Conservation (phyloP, 2,329 filamentous ascomycete genomes). For the Endothia cerciana region DNA sequence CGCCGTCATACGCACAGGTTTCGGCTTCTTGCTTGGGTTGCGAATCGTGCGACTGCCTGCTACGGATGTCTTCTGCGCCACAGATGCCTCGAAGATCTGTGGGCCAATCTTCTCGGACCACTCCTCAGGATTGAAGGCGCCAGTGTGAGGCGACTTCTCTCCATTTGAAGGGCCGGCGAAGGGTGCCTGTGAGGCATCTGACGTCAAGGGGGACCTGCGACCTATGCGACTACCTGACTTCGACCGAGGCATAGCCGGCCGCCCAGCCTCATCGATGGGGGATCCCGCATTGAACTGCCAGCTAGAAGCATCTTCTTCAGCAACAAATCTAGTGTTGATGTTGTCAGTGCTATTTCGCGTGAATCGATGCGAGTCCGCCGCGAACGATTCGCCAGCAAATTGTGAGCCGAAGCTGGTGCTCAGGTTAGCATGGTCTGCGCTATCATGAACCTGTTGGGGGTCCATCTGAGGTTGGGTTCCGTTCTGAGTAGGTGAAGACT, state of each 20-base stretch:
- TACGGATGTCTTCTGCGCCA: constrained; percentile 42
- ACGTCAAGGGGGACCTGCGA: constrained; percentile 46
- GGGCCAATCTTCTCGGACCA: constrained; percentile 60
- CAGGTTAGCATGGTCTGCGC: constrained; percentile 31
- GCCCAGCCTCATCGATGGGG: constrained; percentile 34
- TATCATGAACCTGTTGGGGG: constrained; percentile 39
- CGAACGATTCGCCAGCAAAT: constrained; percentile 48
- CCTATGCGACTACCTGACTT: constrained; percentile 46
- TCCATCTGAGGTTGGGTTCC: constrained; percentile 28
- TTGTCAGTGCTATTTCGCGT: constrained; percentile 58
- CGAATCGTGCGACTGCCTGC: constrained; percentile 51
- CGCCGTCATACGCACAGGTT: constrained; percentile 56
- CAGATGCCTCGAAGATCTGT: constrained; percentile 57
- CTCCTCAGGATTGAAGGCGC: constrained; percentile 53
- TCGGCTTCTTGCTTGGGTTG: constrained; percentile 61
- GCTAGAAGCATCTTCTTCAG: constrained; percentile 48
- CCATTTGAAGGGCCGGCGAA: constrained; percentile 31
- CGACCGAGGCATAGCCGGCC: constrained; percentile 41
- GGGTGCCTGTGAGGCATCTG: constrained; percentile 29
- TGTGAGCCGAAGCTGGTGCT: constrained; percentile 56
- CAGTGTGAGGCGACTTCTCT: constrained; percentile 32
- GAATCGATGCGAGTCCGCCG: constrained; percentile 47
- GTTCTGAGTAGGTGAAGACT: constrained; percentile 23
- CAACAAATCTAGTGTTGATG: constrained; percentile 64
- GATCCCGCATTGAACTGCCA: constrained; percentile 59